phyloP scores from a whole-genome alignment of 257 asterid species.

The Penstemon eatonii region DNA sequence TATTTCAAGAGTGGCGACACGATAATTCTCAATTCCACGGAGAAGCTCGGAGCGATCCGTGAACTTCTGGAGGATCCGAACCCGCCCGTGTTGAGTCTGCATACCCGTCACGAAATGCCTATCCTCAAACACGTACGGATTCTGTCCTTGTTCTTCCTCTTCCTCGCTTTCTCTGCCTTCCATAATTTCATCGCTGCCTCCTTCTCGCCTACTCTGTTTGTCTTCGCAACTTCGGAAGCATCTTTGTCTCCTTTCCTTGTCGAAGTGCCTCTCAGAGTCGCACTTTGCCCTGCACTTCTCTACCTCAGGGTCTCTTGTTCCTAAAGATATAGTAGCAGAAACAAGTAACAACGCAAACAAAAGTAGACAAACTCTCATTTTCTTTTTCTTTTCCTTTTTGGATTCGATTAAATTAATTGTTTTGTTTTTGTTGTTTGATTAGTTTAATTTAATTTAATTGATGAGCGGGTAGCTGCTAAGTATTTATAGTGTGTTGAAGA shows the following conservation, averaged over 20 bases:
- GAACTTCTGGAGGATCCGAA: conserved; percentile 57
- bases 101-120: conserved; percentile 42
- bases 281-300: conserved; percentile 40
- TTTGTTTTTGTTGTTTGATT: too few species aligned
- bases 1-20: conserved; percentile 54
- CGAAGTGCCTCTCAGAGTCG: conserved; percentile 13
- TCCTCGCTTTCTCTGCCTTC: background rate
- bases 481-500: conserved; percentile 27
- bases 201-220: background rate
- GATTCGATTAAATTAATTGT: too few species aligned
- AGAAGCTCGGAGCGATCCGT: conserved; percentile 52
- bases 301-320: conserved; percentile 36
- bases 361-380: conserved; percentile 12
- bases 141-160: background rate
- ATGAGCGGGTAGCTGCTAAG: background rate
- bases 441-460: background rate
- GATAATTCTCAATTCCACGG: conserved; percentile 60
- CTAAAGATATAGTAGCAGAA: conserved; percentile 22
- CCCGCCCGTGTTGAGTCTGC: conserved; percentile 46
- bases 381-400: background rate
- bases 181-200: background rate
- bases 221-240: conserved; percentile 33
- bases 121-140: conserved; percentile 62
- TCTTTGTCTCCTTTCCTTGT: conserved; percentile 2
- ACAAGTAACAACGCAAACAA: conserved; percentile 35